phyloP scores from a whole-genome alignment of 495 filamentous ascomycete genomes.

The Chaetomium tenue region DNA sequence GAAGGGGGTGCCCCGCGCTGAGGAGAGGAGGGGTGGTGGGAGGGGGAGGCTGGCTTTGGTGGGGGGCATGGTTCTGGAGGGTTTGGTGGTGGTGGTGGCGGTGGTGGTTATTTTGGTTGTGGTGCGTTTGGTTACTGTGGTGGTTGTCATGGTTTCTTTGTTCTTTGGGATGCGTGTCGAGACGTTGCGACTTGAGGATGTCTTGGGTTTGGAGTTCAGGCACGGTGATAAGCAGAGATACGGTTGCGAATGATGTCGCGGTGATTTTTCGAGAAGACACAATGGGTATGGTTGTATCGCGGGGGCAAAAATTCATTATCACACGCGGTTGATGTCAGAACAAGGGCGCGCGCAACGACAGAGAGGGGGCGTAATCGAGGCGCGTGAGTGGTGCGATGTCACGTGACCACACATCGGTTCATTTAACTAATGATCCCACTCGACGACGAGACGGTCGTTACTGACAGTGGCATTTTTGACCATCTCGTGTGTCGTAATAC shows the following conservation, averaged over 20 bases:
- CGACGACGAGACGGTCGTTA: neutral
- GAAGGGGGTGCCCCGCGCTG: slow-evolving; percentile 50
- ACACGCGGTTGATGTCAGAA: slow-evolving; percentile 22
- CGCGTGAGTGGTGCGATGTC: slow-evolving; percentile 28
- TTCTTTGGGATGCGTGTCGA: neutral
- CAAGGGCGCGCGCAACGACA: slow-evolving; percentile 27
- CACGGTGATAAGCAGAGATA: neutral
- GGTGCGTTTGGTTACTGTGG: neutral
- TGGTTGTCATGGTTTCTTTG: neutral
- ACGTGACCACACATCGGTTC: slow-evolving; percentile 25
- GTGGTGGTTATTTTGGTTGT: neutral
- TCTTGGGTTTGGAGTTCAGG: neutral
- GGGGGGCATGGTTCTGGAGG: slow-evolving; percentile 9
- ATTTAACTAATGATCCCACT: neutral
- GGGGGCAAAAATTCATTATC: neutral
- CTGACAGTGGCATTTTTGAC: too few relatives aligned
- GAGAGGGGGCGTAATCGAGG: neutral
- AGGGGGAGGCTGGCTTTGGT: slow-evolving; percentile 2
- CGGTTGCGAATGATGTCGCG: too few relatives aligned
- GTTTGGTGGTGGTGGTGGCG: slow-evolving; percentile 9
- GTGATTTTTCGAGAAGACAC: too few relatives aligned
- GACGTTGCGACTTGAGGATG: neutral
- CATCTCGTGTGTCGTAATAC: too few relatives aligned
- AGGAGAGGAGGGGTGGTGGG: slow-evolving; percentile 19
- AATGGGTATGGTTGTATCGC: neutral